Evolutionary conservation across 768 basidiomycete species (phyloP).

Genomic region (Termitomyces sp.): DNA sequence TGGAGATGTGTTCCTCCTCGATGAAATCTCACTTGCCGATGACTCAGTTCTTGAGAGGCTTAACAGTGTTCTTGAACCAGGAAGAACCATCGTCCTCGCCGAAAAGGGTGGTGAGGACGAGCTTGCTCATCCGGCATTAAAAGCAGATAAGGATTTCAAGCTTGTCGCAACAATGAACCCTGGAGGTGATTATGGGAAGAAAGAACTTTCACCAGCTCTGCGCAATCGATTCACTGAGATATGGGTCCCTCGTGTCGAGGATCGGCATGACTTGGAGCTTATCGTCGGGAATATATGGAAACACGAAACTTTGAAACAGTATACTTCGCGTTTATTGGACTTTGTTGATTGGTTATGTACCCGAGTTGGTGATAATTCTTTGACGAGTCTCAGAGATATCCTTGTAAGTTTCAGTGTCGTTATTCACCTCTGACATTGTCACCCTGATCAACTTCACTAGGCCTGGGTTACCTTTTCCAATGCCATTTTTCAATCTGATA

Average conservation of each 20-base stretch:
- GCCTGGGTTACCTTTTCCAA: conserved; percentile 94
- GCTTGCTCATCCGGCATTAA: conserved; percentile 59
- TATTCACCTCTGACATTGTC: not conserved
- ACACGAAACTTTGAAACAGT: conserved; percentile 42
- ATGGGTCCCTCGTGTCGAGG: conserved; percentile 88
- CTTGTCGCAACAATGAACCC: conserved; percentile 99
- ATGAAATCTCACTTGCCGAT: conserved; percentile 96
- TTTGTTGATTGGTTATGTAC: conserved; percentile 79
- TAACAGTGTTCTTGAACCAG: conserved; percentile 95
- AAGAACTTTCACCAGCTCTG: conserved; percentile 93
- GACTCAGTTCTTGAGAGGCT: conserved; percentile 96
- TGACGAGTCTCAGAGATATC: conserved; percentile 82
- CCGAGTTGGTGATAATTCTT: conserved; percentile 53
- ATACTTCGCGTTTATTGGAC: conserved; percentile 61
- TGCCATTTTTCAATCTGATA: conserved; percentile 33
- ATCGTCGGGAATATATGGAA: conserved; percentile 75
- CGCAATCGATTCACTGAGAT: conserved; percentile 99
- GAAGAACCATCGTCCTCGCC: conserved; percentile 82
- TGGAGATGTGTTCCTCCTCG: conserved; percentile 85
- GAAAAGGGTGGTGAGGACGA: conserved; percentile 78
- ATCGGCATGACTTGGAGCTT: conserved; percentile 65
- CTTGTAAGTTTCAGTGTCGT: conserved; percentile 46
- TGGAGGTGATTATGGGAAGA: conserved; percentile 98
- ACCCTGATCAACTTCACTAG: conserved; percentile 31
- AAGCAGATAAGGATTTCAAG: conserved; percentile 69